Base-by-base conservation (phyloP, 208 protist species). In the Trypanosomatidae sp. region DNA sequence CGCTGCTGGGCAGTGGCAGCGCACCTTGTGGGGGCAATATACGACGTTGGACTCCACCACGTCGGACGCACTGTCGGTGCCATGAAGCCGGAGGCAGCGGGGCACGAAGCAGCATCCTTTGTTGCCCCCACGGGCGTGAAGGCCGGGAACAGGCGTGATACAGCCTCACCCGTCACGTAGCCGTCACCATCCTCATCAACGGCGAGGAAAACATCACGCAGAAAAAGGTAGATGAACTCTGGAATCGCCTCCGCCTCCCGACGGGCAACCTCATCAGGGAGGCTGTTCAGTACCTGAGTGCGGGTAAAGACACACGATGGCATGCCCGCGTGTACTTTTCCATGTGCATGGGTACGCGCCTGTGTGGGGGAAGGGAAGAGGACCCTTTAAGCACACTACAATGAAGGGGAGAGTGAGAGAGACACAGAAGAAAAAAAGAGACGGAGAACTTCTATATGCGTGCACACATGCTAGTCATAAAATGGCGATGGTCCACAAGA, bases 171-270 rank as follows among this genome's bases (percentile, higher is more conserved):
- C 33, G 69, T 78, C 65, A 83, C 74, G 60, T 71, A 71, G 30
- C 74, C 74, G 68, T 79, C 75, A 15, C 67, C 68, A 30, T 81
- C 67, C 8, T 33, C 56, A 41, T 82, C 70, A 13, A 82, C 69
- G 5, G 76, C 76, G 28, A 72, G 68, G 43, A 84, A 84, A 56
- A 72, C 76, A 53, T 80, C 76, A 53, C 76, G 76, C 36, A 80
- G 50, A 55, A 80, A 80, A 22, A 49, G 44, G 76, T 80, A 80
- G 25, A 80, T 75, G 69, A 80, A 80, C 25, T 80, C 69, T 39
- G 76, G 76, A 67, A 80, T 65, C 17, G 76, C 22, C 62, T 71
- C 69, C 65, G 62, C 69, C 70, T 80, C 76, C 46, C 46, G 69
- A 50, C 76, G 69, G 15, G 69, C 76, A n/a, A 25, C 68, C 8